Evolutionary conservation across 345 rosid species (phyloP).

Genomic region (Euphorbia pulcherrima): DNA sequence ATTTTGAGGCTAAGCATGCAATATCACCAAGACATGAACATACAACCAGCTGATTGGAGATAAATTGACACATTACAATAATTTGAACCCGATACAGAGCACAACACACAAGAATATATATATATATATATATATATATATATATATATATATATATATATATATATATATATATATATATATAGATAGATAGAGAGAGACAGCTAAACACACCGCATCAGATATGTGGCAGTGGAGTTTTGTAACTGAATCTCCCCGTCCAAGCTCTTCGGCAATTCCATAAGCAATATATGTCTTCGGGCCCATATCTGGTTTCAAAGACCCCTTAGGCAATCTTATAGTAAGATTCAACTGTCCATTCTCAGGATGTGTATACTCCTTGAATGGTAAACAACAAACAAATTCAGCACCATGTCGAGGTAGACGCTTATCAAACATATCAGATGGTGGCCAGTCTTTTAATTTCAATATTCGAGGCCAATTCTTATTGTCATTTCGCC

Average conservation of each 20-base stretch:
- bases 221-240: conserved; percentile 89
- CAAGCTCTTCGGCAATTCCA: conserved; percentile 62
- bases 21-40: background rate
- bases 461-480: conserved; percentile 74
- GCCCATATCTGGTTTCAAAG: conserved; percentile 76
- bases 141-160: no score
- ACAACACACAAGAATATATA: no score
- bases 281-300: conserved; percentile 79
- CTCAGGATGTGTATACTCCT: no score
- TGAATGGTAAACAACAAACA: conserved; percentile 57
- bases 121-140: no score
- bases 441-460: conserved; percentile 85
- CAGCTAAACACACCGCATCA: conserved; percentile 58
- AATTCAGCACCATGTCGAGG: conserved; percentile 74
- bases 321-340: conserved; percentile 41
- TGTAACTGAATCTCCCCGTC: conserved; percentile 86
- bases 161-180: background rate
- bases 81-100: no score
- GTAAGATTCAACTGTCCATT: conserved; percentile 61
- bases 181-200: conserved; percentile 1
- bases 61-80: no score
- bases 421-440: conserved; percentile 45
- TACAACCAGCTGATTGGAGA: no score
- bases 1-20: background rate
- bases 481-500: conserved; percentile 21